Base-by-base conservation (phyloP, 495 filamentous ascomycete species). In the Penicillium salamii region DNA sequence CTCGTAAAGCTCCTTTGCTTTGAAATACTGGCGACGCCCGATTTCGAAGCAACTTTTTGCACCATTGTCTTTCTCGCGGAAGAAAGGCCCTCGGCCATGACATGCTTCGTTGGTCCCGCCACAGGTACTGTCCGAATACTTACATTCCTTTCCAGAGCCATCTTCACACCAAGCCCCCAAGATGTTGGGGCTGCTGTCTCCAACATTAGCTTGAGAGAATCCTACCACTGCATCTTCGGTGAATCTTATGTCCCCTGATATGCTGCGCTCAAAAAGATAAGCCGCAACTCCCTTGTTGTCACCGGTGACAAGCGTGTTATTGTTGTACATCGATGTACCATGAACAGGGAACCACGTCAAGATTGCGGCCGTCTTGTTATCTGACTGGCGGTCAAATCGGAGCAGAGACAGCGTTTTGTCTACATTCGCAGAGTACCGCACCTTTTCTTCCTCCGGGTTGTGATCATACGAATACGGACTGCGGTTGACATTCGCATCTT, bases 241-340 rank as follows among this genome's bases (percentile, higher is more conserved):
- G 26, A 81, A 81, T 9, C 72, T 65, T 1, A 64, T 54, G 7
- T 79, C 74, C 2, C 74, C 72, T 24, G 69, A 61, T 9, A 87
- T 76, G 37, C 80, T 85, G 56, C 88, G 78, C 63, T 98, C 92
- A 49, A 97, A 88, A 6, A 93, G 68, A 54, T 84, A 83, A 1
- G 92, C 91, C 15, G 92, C 93, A 4, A 96, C 90, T 12, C 92
- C 92, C 68, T 98, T 98, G 66, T 98, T 98, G 63, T 98, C 92
- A 8, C 90, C 93, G 3, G 90, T 84, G 36, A 96, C 82, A 11
- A 97, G 70, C 6, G 90, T 96, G 62, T 98, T 97, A 66, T 98
- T 97, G 47, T 88, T 87, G 37, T 91, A 82, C 74, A 97, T 79
- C 6, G 88, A 92, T 0, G 92, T 98, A 11, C 93, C 93, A 60